Evolutionary conservation across 2,329 filamentous ascomycete genomes (phyloP), one percentile per base, ranked within the genome.

Genomic region (Cladosporium cucumerinum): DNA sequence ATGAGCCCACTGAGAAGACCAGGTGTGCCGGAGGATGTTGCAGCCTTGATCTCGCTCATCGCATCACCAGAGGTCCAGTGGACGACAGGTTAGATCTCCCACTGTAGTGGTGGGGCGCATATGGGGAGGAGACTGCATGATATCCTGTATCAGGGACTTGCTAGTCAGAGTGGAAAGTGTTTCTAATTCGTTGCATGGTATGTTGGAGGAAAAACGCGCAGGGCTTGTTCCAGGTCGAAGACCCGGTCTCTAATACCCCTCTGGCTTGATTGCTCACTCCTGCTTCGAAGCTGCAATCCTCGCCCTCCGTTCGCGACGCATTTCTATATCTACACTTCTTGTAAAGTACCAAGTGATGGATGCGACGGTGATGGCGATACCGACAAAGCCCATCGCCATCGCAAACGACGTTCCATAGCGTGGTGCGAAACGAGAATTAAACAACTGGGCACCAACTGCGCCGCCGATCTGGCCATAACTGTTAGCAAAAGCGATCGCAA

Each of bases 391-490:
- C 65, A 66, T 66, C 2, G 57, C 65, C 18, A 61, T 65, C 12
- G 62, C 65, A 28, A 66, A 65, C 21, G 52, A 51, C 5, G 57
- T 39, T 8, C 34, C 43, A 46, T 65, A 66, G 14, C 52, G 26
- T 18, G 65, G 65, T 25, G 62, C 61, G 46, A 57, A 65, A 18
- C 34, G 51, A 11, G 55, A 52, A 0, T 69, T 71, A 69, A 81
- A 81, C 7, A 76, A 73, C 36, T 72, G 64, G 5, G 75, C 76
- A 2, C 76, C 74, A 65, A 85, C 82, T 52, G 83, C 83, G 66
- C 83, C 82, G 18, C 83, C 84, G 66, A 85, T 85, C 34, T 65
- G 61, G 21, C 65, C 57, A 30, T 66, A 66, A 16, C 48, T 61
- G 28, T 65, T 62, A 1, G 55, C 51, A 43, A 66, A 64, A 0